Evolutionary conservation across 2,329 filamentous ascomycete species (phyloP).

Genomic region (Alternaria incomplexa): DNA sequence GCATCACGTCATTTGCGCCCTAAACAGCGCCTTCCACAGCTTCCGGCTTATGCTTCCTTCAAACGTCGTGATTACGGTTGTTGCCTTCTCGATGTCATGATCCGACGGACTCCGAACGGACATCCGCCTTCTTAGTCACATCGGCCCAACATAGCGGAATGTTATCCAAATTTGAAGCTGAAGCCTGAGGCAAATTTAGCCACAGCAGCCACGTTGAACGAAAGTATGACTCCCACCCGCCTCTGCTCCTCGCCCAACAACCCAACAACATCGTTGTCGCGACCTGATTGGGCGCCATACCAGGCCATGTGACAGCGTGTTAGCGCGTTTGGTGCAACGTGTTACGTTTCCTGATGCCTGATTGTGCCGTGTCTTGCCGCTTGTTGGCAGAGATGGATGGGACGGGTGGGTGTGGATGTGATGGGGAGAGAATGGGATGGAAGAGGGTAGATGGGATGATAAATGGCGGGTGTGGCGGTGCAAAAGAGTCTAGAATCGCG

Average conservation of each 20-base stretch:
- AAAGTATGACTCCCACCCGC: not conserved
- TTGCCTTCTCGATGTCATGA: not conserved
- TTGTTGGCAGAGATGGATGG: not conserved
- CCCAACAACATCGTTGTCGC: not conserved
- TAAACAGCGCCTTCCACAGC: not conserved
- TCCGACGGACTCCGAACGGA: not conserved
- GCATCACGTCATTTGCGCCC: not conserved
- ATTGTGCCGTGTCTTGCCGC: not conserved
- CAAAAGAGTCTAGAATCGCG: not conserved
- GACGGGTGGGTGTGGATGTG: not conserved
- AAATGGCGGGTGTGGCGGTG: not conserved
- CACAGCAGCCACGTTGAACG: not conserved
- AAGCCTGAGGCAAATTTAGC: not conserved
- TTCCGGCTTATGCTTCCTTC: not conserved
- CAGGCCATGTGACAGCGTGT: slow-evolving; percentile 28
- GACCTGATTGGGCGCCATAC: slow-evolving; percentile 10
- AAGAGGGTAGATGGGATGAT: not conserved
- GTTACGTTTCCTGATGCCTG: slow-evolving; percentile 3
- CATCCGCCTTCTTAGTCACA: slow-evolving; percentile 8
- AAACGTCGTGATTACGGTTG: not conserved
- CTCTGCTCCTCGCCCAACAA: not conserved
- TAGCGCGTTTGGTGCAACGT: slow-evolving; percentile 12
- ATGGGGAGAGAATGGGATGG: not conserved
- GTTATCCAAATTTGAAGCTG: too few species aligned
- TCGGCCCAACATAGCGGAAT: not conserved